phyloP scores from a whole-genome alignment of 2,329 filamentous ascomycete species.

The Neocucurbitaria cava region DNA sequence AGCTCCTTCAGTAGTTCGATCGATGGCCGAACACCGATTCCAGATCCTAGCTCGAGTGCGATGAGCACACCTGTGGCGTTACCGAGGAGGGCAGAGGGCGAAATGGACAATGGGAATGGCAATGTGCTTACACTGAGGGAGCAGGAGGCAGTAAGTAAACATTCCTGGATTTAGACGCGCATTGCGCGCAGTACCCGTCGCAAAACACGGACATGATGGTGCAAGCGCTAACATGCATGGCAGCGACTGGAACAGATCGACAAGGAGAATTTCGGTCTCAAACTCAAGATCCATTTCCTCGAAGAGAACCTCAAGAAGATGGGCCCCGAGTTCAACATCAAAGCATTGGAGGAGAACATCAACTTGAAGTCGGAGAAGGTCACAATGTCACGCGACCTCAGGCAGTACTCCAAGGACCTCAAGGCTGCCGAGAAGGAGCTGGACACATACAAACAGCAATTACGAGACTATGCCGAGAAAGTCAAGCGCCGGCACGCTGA shows the following conservation, averaged over 20 bases:
- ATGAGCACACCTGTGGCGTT: constrained; percentile 82
- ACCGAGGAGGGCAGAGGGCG: constrained; percentile 68
- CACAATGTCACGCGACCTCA: constrained; percentile 86
- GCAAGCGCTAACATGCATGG: constrained; percentile 4
- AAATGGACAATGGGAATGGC: constrained; percentile 78
- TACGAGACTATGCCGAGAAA: constrained; percentile 82
- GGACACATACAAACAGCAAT: constrained; percentile 80
- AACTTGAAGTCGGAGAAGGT: constrained; percentile 93
- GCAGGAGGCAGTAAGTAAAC: constrained; percentile 77
- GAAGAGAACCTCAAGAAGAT: constrained; percentile 88
- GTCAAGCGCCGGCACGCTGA: constrained; percentile 78
- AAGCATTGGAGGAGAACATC: constrained; percentile 90
- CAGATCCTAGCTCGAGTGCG: constrained; percentile 77
- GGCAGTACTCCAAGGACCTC: constrained; percentile 84
- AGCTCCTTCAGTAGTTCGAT: constrained; percentile 62
- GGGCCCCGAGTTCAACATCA: constrained; percentile 88
- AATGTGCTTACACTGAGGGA: constrained; percentile 92
- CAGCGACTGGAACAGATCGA: constrained; percentile 89
- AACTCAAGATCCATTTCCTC: constrained; percentile 95
- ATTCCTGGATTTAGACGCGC: neutral
- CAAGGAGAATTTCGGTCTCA: constrained; percentile 87
- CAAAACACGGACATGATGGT: neutral
- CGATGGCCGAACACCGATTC: constrained; percentile 74
- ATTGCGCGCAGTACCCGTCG: neutral
- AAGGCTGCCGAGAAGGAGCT: constrained; percentile 84